These are phyloP conservation scores for Melaleuca alternifolia DNA, from an alignment of 345 rosid genomes.

Conservation along the genomic window DNA sequence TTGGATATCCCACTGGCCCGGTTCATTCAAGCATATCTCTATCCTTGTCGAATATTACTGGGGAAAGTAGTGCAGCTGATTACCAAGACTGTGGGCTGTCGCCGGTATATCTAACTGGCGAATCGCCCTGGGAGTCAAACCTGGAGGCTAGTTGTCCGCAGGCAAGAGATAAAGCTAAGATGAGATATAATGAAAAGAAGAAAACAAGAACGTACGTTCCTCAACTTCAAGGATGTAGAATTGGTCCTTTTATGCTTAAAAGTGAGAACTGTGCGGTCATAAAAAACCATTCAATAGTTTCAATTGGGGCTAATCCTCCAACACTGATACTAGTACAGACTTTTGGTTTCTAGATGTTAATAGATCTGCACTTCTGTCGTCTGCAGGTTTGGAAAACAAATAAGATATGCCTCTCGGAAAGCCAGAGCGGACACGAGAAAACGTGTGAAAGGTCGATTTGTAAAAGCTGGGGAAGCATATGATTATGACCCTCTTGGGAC, in stretches of 20 bases:
- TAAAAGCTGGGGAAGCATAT: constrained; percentile 75
- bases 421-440: constrained; percentile 92
- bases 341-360: background rate
- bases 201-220: constrained; percentile 46
- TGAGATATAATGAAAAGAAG: constrained; percentile 81
- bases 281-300: background rate
- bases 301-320: background rate
- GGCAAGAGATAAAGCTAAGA: constrained; percentile 68
- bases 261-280: background rate
- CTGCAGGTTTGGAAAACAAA: constrained; percentile 72
- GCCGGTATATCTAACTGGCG: constrained; percentile 36
- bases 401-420: constrained; percentile 81
- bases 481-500: constrained; percentile 56
- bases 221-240: background rate
- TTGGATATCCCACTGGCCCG: constrained; percentile 42
- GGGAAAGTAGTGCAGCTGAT: constrained; percentile 52
- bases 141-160: constrained; percentile 48
- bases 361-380: background rate
- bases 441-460: constrained; percentile 89
- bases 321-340: background rate
- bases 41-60: constrained; percentile 45
- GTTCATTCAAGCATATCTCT: constrained; percentile 50
- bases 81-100: constrained; percentile 62
- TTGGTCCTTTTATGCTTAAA: background rate
- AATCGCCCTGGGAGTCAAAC: constrained; percentile 74